Evolutionary conservation across 2,329 filamentous ascomycete species (phyloP).

Genomic region (Venturia nashicola): DNA sequence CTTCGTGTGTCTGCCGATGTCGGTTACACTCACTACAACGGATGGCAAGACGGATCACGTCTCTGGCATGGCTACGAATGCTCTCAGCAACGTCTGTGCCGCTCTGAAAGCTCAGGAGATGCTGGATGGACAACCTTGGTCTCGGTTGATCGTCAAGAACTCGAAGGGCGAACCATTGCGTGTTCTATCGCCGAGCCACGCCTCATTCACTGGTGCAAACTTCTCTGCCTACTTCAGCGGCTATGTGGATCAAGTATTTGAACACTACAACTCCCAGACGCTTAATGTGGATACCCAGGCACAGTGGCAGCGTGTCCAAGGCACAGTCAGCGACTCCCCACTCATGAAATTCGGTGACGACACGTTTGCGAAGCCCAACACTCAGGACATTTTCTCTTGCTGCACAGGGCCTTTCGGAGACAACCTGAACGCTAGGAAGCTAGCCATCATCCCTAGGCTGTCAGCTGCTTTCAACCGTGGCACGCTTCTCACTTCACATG

Average conservation of each 20-base stretch:
- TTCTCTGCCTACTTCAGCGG: slow-evolving; percentile 39
- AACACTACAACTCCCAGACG: slow-evolving; percentile 27
- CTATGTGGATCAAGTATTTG: slow-evolving; percentile 42
- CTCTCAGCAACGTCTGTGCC: slow-evolving; percentile 28
- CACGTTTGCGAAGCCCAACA: slow-evolving; percentile 45
- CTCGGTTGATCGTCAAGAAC: slow-evolving; percentile 39
- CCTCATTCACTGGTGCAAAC: slow-evolving; percentile 31
- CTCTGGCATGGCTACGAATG: slow-evolving; percentile 45
- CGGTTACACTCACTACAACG: slow-evolving; percentile 29
- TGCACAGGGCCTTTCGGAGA: slow-evolving; percentile 48
- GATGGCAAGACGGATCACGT: slow-evolving; percentile 31
- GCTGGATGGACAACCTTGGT: slow-evolving; percentile 46
- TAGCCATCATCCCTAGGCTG: slow-evolving; percentile 57
- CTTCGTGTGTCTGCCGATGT: slow-evolving; percentile 46
- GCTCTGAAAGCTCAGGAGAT: slow-evolving; percentile 34
- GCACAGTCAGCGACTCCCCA: slow-evolving; percentile 35
- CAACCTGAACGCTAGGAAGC: slow-evolving; percentile 26
- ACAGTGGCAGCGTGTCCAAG: slow-evolving; percentile 40
- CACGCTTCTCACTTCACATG: slow-evolving; percentile 43
- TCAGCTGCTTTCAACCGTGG: slow-evolving; percentile 65
- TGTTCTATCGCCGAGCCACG: slow-evolving; percentile 32
- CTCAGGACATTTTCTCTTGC: slow-evolving; percentile 54
- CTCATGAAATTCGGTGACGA: slow-evolving; percentile 31
- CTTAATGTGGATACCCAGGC: slow-evolving; percentile 46
- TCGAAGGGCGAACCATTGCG: slow-evolving; percentile 25